Evolutionary conservation across 345 rosid species (phyloP).

Genomic region (Eucalyptus regnans): DNA sequence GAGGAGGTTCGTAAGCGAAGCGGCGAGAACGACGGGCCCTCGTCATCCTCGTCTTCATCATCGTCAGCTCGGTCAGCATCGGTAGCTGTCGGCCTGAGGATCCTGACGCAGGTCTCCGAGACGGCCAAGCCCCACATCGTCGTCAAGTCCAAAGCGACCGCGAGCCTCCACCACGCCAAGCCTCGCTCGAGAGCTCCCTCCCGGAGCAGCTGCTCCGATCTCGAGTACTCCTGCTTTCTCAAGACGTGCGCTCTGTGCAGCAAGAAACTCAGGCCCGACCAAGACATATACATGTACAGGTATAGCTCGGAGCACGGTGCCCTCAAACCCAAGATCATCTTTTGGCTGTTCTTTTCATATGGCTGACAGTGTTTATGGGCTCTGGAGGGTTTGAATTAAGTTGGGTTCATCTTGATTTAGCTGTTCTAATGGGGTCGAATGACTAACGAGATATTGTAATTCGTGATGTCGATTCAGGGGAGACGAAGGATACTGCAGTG

Average conservation of each 20-base stretch:
- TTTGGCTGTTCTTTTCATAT: not conserved
- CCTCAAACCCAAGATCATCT: not conserved
- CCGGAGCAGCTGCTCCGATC: too few species aligned
- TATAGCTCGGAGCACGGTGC: not conserved
- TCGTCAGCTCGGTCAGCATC: not conserved
- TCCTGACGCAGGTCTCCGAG: conserved; percentile 15
- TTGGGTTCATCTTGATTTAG: not conserved
- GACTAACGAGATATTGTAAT: not conserved
- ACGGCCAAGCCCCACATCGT: conserved; percentile 20
- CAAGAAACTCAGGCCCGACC: conserved; percentile 33
- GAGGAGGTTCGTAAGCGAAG: not conserved
- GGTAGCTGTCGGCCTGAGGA: conserved; percentile 40
- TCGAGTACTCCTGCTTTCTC: conserved; percentile 24
- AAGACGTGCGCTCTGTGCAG: conserved; percentile 47
- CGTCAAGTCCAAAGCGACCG: conserved; percentile 12
- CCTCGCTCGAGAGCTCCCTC: not conserved
- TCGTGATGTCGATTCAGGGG: conserved; percentile 19
- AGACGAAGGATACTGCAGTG: conserved; percentile 72
- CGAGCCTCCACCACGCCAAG: not conserved
- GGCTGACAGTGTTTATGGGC: not conserved
- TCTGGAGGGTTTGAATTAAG: not conserved
- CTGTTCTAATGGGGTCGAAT: not conserved
- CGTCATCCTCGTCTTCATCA: not conserved
- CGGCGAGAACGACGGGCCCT: not conserved
- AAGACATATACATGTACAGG: conserved; percentile 89